Conservation (phyloP, 2,329 filamentous ascomycete species). For the Orbilia brochopaga region DNA sequence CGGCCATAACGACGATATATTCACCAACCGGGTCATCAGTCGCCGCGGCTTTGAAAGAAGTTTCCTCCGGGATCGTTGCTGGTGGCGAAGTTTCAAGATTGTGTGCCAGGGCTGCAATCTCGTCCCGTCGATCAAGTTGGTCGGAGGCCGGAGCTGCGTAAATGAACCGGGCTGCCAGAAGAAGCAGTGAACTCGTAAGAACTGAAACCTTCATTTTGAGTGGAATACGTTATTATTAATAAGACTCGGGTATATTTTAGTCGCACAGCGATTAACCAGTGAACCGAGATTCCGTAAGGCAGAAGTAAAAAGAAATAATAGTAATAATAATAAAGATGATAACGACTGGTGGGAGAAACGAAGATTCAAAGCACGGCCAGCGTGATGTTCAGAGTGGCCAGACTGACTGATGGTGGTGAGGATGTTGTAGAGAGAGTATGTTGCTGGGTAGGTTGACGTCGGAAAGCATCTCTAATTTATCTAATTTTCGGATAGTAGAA, state of each 20-base stretch:
- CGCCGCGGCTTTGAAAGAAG: background rate
- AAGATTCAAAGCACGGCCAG: conserved; percentile 28
- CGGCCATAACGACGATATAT: conserved; percentile 53
- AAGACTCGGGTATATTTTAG: conserved; percentile 7
- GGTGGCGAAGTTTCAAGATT: conserved; percentile 28
- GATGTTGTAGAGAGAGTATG: background rate
- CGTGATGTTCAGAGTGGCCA: conserved; percentile 16
- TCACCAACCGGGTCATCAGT: conserved; percentile 38
- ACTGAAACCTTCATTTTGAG: conserved; percentile 29
- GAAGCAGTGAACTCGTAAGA: conserved; percentile 12
- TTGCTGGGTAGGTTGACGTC: background rate
- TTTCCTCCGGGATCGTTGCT: conserved; percentile 15
- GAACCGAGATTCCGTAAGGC: background rate
- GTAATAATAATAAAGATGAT: background rate
- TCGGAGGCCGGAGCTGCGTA: conserved; percentile 2
- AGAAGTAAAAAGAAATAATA: background rate
- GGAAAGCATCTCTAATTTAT: conserved; percentile 1
- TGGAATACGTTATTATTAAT: background rate
- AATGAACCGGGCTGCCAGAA: background rate
- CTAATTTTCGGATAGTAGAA: no score
- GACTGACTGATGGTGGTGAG: background rate
- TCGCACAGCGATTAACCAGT: conserved; percentile 31
- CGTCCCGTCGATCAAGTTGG: conserved; percentile 1
- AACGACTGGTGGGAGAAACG: background rate
- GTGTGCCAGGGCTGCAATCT: conserved; percentile 22